Evolutionary conservation across 176 grass and related monocot species (phyloP), one percentile per base, ranked within the genome.

Genomic region (Themeda triandra): DNA sequence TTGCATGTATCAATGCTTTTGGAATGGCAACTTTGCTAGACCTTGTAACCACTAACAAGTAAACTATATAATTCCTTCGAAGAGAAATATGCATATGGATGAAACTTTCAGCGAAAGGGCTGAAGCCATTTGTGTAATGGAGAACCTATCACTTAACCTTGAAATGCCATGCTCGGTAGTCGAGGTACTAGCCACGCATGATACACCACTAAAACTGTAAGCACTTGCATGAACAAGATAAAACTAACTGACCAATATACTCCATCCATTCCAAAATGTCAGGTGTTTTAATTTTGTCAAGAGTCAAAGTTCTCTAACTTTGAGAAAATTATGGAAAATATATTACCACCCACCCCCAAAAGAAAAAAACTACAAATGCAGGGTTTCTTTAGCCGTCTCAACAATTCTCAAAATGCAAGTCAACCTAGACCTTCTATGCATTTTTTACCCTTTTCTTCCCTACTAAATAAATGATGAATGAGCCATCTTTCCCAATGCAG

Each of bases 101-200:
- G n/a, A 33, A 59, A 6, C 75, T 17, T 28, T 60, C 40, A 72
- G 37, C 23, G 13, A 60, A 39, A 54, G 8, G 18, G 31, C 23
- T 13, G 71, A 88, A 28, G 69, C 74, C 10, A 53, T 31, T 51
- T 83, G 19, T 79, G 25, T 69, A 48, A 84, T 64, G 3, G 44
- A 63, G 21, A 56, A 72, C 35, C 6, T 72, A 73, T 17, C 74
- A 77, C 32, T 24, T 17, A 60, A 48, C 35, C 65, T 80, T 17
- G 51, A 41, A 23, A 63, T 39, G 14, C 9, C 69, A 73, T 63
- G 33, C n/a, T 13, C 33, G 30, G 27, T 9, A 51, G 58, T 73
- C 44, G 15, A 66, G 10, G 56, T 41, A 81, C 44, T 67, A 25
- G 19, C 62, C 44, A 75, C 31, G n/a, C 27, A 41, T 4, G 10